Base-by-base conservation (phyloP, 1,284 basidiomycete genomes). In the Fomitopsis schrenkii region DNA sequence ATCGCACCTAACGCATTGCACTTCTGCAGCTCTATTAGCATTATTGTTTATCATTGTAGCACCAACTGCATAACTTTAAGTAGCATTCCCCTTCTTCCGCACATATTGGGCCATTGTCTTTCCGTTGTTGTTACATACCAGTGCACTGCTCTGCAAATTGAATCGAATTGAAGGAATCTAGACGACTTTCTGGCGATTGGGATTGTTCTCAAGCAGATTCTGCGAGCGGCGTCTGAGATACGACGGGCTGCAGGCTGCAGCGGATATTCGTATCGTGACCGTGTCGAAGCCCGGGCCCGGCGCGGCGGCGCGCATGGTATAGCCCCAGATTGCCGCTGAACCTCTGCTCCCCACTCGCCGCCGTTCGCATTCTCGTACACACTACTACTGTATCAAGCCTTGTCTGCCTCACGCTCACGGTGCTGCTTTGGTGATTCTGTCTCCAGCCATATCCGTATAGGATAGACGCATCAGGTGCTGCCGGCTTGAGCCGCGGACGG, bases 251-350 rank as follows among this genome's bases (percentile, higher is more conserved):
- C 22, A 15, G 38, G 35, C 6, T 22, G 22, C 22, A 15, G 12
- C 8, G 6, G 38, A 40, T 40, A 33, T 42, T n/a, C n/a, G 30
- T 3, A 54, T 22, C 38, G 58, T 53, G 58, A 59, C 36, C 58
- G 58, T 52, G 58, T 48, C 48, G 42, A 28, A 28, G 15, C 30
- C 5, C 35, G 44, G 17, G 5, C 30, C 38, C 38, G 35, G 48
- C 52, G 52, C 52, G 22, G 48, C 48, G 48, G 48, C 48, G 48
- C 48, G 48, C 48, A 48, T 9, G 46, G 58, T 42, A 59, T 59
- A 59, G 58, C 58, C 58, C 52, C 52, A 59, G 58, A 60, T 60
- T 55, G 59, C 59, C 54, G 59, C 59, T 33, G 22, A 22, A 28
- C 42, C 9, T 41, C 19, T n/a, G 30, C 58, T 28, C 28, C 33